Base-by-base conservation (phyloP, 768 basidiomycete species). In the Mycena maculata region DNA sequence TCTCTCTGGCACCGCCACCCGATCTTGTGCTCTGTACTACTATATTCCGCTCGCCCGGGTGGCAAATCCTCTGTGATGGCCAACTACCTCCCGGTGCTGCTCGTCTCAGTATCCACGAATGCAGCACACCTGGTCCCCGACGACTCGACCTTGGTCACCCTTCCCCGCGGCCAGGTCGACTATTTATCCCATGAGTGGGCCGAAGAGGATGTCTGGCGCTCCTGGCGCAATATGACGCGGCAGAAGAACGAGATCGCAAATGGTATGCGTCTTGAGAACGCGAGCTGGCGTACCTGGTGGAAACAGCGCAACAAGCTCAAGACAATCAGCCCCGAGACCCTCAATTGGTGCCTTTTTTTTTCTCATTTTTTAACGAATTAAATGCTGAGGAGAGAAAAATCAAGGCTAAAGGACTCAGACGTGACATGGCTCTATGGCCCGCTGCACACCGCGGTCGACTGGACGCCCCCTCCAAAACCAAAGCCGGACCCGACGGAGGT, bases 341-440 rank as follows among this genome's bases (percentile, higher is more conserved):
- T 99, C 73, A 99, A 99, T 79, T 99, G 97, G 97, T 98, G 75
- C 74, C 92, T 79, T 36, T n/a, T 61, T 65, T 44, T 62, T 45
- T 59, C 6, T 65, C 45, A 58, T 65, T 48, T 54, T 22, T 54
- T 50, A 39, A 41, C 44, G 60, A 63, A 69, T 36, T 69, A 36
- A 36, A 50, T 67, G 65, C 41, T 54, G 61, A 58, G 6, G 39
- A 45, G 63, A 50, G 45, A 36, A 44, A 45, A 44, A 47, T 52
- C 4, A 82, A 99, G 97, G 97, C 89, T 99, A 73, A 99, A 99
- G 79, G 97, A 99, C 79, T 96, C 94, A 8, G 97, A 99, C 77
- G 97, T 99, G 42, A 99, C 98, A 2, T 99, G 97, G 97, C 88
- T 99, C 0, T 99, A 99, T 74, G 97, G 97, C 0, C 97, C 97